phyloP scores from a whole-genome alignment of 495 filamentous ascomycete species.

The Penicillium goetzii region DNA sequence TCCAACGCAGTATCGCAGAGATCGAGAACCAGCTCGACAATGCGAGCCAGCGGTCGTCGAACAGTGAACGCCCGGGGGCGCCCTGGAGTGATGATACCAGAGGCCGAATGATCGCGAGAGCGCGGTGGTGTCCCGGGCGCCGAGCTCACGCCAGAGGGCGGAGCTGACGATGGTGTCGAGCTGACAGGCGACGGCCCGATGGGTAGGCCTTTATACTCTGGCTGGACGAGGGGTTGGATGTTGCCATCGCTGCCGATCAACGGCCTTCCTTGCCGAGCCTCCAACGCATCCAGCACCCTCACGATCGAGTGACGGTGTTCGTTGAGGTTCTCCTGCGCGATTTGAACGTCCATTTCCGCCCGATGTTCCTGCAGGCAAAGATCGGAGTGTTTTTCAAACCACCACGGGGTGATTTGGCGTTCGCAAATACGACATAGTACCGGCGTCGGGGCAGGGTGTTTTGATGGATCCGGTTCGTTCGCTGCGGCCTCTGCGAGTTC shows the following conservation, averaged over 20 bases:
- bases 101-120: conserved; percentile 80
- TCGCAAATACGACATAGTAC: conserved; percentile 97
- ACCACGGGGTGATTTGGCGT: conserved; percentile 97
- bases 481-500: conserved; percentile 82
- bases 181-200: conserved; percentile 70
- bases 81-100: conserved; percentile 69
- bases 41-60: conserved; percentile 82
- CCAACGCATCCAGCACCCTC: conserved; percentile 88
- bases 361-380: conserved; percentile 93
- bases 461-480: conserved; percentile 83
- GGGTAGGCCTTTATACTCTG: conserved; percentile 88
- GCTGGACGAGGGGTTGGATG: conserved; percentile 54
- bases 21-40: conserved; percentile 92
- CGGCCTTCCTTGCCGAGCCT: conserved; percentile 74
- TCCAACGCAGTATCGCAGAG: conserved; percentile 95
- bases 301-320: conserved; percentile 97
- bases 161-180: conserved; percentile 60
- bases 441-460: conserved; percentile 83
- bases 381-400: conserved; percentile 99
- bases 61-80: conserved; percentile 85
- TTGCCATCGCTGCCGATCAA: conserved; percentile 60
- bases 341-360: conserved; percentile 95
- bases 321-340: conserved; percentile 88
- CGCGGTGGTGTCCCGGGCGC: conserved; percentile 71
- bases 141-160: conserved; percentile 65